Percentiles rank a stretch among this genome's conserved stretches.
These are phyloP conservation scores for Candida frijolesensis DNA, from an alignment of 1,139 yeast species.

Conservation along the genomic window DNA sequence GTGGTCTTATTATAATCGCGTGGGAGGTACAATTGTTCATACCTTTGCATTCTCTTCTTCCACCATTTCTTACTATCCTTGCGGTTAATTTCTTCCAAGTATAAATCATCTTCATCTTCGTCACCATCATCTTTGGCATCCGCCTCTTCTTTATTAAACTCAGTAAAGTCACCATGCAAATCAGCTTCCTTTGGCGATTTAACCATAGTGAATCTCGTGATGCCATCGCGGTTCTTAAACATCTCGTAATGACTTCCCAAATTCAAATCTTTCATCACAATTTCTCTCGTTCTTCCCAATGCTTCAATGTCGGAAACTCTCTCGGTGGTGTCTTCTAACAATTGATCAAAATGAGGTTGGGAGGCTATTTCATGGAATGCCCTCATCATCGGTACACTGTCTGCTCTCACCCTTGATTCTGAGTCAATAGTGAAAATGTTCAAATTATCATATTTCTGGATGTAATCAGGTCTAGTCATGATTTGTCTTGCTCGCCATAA, in stretches of 20 bases:
- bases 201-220: conserved; percentile 19
- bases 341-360: conserved; percentile 69
- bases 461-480: conserved; percentile 84
- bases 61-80: conserved; percentile 48
- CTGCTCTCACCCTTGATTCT: conserved; percentile 74
- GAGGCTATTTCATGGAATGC: conserved; percentile 80
- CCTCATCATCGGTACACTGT: conserved; percentile 86
- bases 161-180: conserved; percentile 22
- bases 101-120: conserved; percentile 35
- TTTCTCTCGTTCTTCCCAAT: conserved; percentile 76
- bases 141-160: conserved; percentile 16
- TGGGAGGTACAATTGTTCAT: conserved; percentile 21
- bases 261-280: conserved; percentile 72
- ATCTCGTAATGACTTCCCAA: conserved; percentile 51
- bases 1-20: conserved; percentile 5
- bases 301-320: conserved; percentile 78
- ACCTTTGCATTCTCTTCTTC: conserved; percentile 44
- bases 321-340: conserved; percentile 69
- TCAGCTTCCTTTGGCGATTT: conserved; percentile 24
- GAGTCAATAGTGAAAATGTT: conserved; percentile 82
- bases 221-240: conserved; percentile 15
- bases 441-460: conserved; percentile 71
- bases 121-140: conserved; percentile 29
- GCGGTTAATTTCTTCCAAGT: conserved; percentile 43
- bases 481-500: conserved; percentile 83